Base-by-base conservation (phyloP, 805 yeast genomes). In the Lipomyces mesembrius region DNA sequence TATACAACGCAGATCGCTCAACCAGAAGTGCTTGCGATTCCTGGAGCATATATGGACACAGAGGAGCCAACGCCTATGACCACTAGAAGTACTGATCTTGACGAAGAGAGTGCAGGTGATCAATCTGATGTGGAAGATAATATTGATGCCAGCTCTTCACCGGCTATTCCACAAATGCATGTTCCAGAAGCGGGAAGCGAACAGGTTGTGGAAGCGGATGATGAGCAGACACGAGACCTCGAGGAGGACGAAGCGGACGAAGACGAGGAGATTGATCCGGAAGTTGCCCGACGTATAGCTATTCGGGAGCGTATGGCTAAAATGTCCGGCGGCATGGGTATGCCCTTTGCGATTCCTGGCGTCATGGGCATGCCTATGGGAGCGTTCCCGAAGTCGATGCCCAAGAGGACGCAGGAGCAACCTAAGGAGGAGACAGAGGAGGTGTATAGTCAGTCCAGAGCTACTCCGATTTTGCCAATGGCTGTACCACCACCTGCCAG, bases 251-350 rank as follows among this genome's bases (percentile, higher is more conserved):
- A 79, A 1, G 84, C 80, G 0, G 86, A 79, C 0, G 87, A 81
- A 1, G 86, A 82, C 2, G 86, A 81, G 0, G 90, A 85, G 0
- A 89, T 87, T 62, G 94, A 90, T 61, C 90, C 86, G 55, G 96
- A 90, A 75, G 95, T 90, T 69, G 82, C 88, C 4, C 85, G 89
- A 64, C 85, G 95, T 73, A 84, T 88, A 59, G 91, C 88, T 6
- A 81, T 94, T 62, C 88, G 96, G 25, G 97, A 90, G 70, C 85
- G 98, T 68, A 94, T 94, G 97, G 98, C 99, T n/a, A 91, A 88
- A 73, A 84, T 94, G 22, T 90, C 98, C 0, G 96, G 97, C 25
- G 92, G 92, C 3, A 84, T 89, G 79, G 87, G 87, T 27, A 68
- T 73, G 74, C 90, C 65, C 85, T 90, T 87, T 56, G 75, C 77